Conservation (phyloP, 2,329 filamentous ascomycete species). For the Diaporthe citrichinensis region DNA sequence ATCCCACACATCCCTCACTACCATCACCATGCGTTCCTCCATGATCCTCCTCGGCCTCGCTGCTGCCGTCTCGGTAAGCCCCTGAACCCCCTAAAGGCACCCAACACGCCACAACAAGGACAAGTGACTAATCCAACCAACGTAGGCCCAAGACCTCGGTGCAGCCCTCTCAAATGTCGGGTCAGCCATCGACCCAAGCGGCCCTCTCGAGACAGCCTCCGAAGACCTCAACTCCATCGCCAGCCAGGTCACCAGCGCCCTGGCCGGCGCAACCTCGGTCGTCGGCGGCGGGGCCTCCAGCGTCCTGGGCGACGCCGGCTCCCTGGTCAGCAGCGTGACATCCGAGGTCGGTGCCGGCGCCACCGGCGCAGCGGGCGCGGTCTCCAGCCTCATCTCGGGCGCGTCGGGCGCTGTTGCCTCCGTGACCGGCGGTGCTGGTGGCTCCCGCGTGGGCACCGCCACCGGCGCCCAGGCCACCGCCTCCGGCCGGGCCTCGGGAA, state of each 20-base stretch:
- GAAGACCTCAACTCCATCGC: conserved; percentile 34
- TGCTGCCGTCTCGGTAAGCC: conserved; percentile 50
- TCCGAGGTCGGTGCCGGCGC: conserved; percentile 44
- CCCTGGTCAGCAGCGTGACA: conserved; percentile 36
- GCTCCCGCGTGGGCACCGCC: conserved; percentile 2
- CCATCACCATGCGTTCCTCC: conserved; percentile 50
- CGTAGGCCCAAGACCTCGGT: conserved; percentile 44
- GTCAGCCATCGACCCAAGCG: conserved; percentile 31
- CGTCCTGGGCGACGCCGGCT: conserved; percentile 34
- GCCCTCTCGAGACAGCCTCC: conserved; percentile 39
- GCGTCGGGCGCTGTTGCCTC: conserved; percentile 3
- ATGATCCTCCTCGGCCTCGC: conserved; percentile 51
- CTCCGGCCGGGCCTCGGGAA: neutral
- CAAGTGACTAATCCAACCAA: neutral
- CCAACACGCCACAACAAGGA: neutral
- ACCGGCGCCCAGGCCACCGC: neutral
- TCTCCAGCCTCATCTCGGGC: conserved; percentile 7
- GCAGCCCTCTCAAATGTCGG: conserved; percentile 7
- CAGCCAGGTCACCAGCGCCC: conserved; percentile 44
- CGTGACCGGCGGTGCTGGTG: conserved; percentile 6
- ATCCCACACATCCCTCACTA: conserved; percentile 11
- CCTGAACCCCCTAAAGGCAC: neutral
- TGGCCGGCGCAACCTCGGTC: conserved; percentile 44
- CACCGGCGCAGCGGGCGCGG: conserved; percentile 41
- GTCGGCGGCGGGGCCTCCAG: conserved; percentile 4